phyloP scores from a whole-genome alignment of 768 basidiomycete species.

The Tylopilus sp. region DNA sequence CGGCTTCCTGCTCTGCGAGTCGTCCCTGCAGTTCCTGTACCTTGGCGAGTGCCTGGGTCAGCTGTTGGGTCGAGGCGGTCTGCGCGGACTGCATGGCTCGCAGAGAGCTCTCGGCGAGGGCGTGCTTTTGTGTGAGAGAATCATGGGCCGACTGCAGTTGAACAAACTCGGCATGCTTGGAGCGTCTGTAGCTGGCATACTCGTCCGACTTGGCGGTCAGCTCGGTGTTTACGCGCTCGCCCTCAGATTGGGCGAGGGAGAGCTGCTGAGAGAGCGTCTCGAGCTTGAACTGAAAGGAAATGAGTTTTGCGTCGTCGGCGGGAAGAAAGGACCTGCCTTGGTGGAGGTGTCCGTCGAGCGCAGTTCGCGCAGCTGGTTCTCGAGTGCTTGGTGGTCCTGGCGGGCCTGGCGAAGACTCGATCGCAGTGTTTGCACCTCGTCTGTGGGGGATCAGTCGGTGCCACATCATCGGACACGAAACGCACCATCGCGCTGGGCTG shows the following conservation, averaged over 20 bases:
- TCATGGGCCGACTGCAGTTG: conserved; percentile 78
- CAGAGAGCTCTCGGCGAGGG: conserved; percentile 63
- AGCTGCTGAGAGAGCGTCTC: conserved; percentile 83
- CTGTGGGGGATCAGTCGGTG: conserved; percentile 33
- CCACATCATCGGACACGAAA: background rate
- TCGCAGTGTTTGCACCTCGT: conserved; percentile 70
- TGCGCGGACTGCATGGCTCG: conserved; percentile 73
- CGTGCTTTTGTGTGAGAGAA: conserved; percentile 61
- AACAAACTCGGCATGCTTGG: conserved; percentile 75
- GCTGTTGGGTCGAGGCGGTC: conserved; percentile 65
- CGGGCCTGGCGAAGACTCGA: conserved; percentile 69
- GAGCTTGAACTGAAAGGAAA: conserved; percentile 66
- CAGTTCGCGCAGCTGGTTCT: conserved; percentile 67
- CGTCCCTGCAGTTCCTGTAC: conserved; percentile 73
- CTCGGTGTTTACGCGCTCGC: conserved; percentile 66
- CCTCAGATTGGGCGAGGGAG: conserved; percentile 71
- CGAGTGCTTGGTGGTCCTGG: conserved; percentile 65
- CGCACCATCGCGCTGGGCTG: conserved; percentile 70
- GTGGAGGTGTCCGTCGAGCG: conserved; percentile 74
- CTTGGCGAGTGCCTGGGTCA: conserved; percentile 72
- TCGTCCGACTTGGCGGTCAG: conserved; percentile 74
- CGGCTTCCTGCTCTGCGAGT: conserved; percentile 81
- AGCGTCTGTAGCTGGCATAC: conserved; percentile 76
- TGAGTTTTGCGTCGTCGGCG: background rate
- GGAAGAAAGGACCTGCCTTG: conserved; percentile 44